Evolutionary conservation across 2,329 filamentous ascomycete species (phyloP).

Genomic region (Mycosphaerella sp.): DNA sequence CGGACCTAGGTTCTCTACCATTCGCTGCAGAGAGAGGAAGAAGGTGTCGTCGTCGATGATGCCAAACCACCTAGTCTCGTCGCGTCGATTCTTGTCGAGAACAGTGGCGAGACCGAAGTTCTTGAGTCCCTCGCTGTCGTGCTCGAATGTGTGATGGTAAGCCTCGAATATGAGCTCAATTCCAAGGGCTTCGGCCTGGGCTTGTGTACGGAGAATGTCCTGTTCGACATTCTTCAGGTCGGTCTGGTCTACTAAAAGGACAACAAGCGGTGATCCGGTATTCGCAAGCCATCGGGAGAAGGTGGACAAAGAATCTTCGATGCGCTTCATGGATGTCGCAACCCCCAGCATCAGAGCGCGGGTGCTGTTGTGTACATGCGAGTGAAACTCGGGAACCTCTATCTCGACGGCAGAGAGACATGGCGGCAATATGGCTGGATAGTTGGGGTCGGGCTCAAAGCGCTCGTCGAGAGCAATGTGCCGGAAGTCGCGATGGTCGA

Average conservation of each 20-base stretch:
- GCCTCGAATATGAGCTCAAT: conserved; percentile 25
- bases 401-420: conserved; percentile 16
- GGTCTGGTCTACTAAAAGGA: conserved; percentile 24
- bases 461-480: conserved; percentile 16
- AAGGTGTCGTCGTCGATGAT: conserved; percentile 31
- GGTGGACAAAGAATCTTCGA: conserved; percentile 22
- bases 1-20: conserved; percentile 21
- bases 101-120: conserved; percentile 26
- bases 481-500: conserved; percentile 1
- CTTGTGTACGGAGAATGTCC: conserved; percentile 10
- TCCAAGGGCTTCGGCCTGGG: conserved; percentile 14
- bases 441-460: conserved; percentile 7
- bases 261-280: conserved; percentile 25
- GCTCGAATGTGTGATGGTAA: conserved; percentile 15
- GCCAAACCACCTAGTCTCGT: conserved; percentile 25
- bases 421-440: conserved; percentile 16
- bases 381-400: conserved; percentile 20
- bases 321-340: conserved; percentile 23
- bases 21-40: conserved; percentile 24
- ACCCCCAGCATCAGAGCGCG: conserved; percentile 24
- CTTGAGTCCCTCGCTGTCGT: conserved; percentile 23
- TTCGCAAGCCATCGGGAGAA: conserved; percentile 26
- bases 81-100: conserved; percentile 17
- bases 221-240: conserved; percentile 14
- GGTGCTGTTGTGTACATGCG: conserved; percentile 15